Base-by-base conservation (phyloP, 805 yeast genomes). In the Candida ipomoeae region DNA sequence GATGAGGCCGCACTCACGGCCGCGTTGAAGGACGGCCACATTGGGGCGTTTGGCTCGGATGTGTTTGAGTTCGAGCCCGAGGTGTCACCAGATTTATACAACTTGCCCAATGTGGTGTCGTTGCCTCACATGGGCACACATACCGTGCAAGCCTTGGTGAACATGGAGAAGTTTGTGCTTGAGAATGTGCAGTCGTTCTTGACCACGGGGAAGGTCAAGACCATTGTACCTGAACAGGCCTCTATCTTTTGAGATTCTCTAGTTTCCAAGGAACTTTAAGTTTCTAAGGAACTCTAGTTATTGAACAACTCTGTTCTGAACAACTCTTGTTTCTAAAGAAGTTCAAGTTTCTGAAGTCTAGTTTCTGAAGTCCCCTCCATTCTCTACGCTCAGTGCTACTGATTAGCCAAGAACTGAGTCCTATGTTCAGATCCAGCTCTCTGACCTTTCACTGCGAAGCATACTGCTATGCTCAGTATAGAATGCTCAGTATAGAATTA, bases 51-150 rank as follows among this genome's bases (percentile, higher is more conserved):
- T 52, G 95, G 90, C 14, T 62, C 86, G 13, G 95, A 87, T 60
- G 95, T 87, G 29, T 83, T 84, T 64, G 91, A 86, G 64, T 68
- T 73, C 55, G 95, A 87, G 66, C 95, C 95, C 10, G 62, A 80
- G 55, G 85, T 82, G n/a, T 77, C 85, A 40, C 68, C 77, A 62
- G 90, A 85, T 53, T 70, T 87, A 55, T 67, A 78, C 44, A 70
- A 72, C 31, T 68, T 85, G 67, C 86, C 87, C 13, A 84, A 85
- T 55, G 88, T 83, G n/a, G 75, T 86, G 11, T 79, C 87, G 34
- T 71, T 87, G 56, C 97, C 97, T 14, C 97, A 90, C 65, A 83
- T 88, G 85, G 97, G 96, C 26, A 88, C 96, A 0, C 83, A 82
- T 63, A 74, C 92, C 4, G 68, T 69, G 47, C 95, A 89, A 68